Percentiles rank a stretch among this genome's conserved stretches.
These are phyloP conservation scores for Xylaria acuta DNA, from an alignment of 495 filamentous ascomycete species.

Conservation along the genomic window DNA sequence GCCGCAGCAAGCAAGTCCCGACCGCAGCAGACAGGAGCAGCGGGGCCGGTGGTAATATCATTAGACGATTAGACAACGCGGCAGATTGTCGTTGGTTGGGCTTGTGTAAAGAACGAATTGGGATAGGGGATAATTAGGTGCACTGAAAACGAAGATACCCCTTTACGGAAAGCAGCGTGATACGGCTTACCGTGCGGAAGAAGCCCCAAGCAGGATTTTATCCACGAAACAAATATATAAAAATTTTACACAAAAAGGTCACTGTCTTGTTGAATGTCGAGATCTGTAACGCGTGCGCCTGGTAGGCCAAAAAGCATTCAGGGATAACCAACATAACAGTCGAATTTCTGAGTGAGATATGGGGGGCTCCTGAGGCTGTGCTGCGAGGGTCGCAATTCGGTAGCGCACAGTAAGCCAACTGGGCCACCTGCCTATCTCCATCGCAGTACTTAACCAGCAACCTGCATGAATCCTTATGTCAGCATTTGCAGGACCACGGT, in stretches of 20 bases:
- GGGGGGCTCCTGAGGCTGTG: conserved; percentile 10
- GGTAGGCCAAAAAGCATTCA: not conserved
- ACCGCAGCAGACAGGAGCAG: conserved; percentile 22
- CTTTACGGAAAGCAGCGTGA: conserved; percentile 8
- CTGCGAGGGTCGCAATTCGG: not conserved
- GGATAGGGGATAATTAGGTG: conserved; percentile 22
- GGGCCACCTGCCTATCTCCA: not conserved
- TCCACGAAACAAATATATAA: not conserved
- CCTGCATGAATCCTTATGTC: conserved; percentile 18
- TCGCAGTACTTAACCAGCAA: not conserved
- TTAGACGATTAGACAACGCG: conserved; percentile 35
- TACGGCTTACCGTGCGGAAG: not conserved
- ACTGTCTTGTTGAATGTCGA: not conserved
- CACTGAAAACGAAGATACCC: conserved; percentile 16
- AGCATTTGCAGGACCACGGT: conserved; percentile 11
- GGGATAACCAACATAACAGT: conserved; percentile 8
- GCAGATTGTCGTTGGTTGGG: conserved; percentile 8
- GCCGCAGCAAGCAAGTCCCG: conserved; percentile 33
- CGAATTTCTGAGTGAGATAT: not conserved
- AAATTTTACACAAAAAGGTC: not conserved
- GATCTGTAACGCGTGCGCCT: not conserved
- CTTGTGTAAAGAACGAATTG: conserved; percentile 37
- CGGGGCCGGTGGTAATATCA: conserved; percentile 30
- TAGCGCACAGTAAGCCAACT: not conserved
- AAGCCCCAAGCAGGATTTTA: not conserved